Conservation (phyloP, 2,329 filamentous ascomycete species). For the Fusarium staphyleae region DNA sequence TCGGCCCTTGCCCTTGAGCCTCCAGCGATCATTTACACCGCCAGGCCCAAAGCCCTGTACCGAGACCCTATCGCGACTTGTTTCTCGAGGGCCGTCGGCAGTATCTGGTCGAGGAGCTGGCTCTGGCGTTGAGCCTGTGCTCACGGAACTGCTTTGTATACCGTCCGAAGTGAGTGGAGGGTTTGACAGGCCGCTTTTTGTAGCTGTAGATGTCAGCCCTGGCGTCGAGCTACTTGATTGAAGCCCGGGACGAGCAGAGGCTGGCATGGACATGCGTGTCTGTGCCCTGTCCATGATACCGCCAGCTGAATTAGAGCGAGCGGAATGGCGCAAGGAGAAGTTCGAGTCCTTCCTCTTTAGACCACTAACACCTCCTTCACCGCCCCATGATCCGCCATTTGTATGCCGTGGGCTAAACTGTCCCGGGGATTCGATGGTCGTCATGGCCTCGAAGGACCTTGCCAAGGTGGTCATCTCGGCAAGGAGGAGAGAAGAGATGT, state of each 20-base stretch:
- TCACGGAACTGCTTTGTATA: slow-evolving; percentile 47
- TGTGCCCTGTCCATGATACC: slow-evolving; percentile 65
- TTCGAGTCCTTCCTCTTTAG: slow-evolving; percentile 63
- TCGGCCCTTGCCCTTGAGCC: slow-evolving; percentile 81
- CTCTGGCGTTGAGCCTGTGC: slow-evolving; percentile 53
- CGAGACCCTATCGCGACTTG: slow-evolving; percentile 63
- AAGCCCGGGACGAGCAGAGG: slow-evolving; percentile 55
- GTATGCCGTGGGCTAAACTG: slow-evolving; percentile 51
- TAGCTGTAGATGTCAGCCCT: slow-evolving; percentile 58
- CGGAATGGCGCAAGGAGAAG: slow-evolving; percentile 51
- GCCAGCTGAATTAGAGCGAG: slow-evolving; percentile 62
- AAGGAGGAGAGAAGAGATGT: slow-evolving; percentile 75
- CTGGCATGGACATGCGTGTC: slow-evolving; percentile 83
- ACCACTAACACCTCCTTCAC: slow-evolving; percentile 48
- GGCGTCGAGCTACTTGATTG: slow-evolving; percentile 56
- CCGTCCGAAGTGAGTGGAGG: slow-evolving; percentile 59
- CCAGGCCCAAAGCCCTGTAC: slow-evolving; percentile 76
- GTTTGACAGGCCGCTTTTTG: slow-evolving; percentile 56
- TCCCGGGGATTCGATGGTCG: slow-evolving; percentile 79
- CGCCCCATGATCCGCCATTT: slow-evolving; percentile 53
- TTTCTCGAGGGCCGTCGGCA: slow-evolving; percentile 56
- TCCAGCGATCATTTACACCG: slow-evolving; percentile 77
- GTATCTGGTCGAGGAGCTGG: slow-evolving; percentile 48
- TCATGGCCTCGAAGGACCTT: slow-evolving; percentile 74
- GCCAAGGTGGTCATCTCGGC: slow-evolving; percentile 79